A percentile compares a stretch with the other conserved stretches of the same genome.
These are phyloP conservation scores for Hibiscus syriacus DNA, from an alignment of 345 rosid species.

Conservation along the genomic window DNA sequence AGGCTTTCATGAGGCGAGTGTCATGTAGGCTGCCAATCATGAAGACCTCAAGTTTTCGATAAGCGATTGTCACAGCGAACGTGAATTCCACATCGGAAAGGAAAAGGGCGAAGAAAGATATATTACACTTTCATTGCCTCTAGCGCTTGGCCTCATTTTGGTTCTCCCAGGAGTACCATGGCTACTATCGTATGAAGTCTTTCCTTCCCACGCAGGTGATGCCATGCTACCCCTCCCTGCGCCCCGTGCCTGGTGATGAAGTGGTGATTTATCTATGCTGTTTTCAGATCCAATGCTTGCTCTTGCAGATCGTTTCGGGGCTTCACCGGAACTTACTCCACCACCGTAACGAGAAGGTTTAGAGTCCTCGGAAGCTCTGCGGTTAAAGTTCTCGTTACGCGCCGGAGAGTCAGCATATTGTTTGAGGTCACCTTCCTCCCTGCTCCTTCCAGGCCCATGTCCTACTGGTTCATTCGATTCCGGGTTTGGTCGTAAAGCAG, in stretches of 20 bases:
- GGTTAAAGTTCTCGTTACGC: constrained; percentile 26
- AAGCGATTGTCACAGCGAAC: no score
- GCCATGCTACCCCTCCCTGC: constrained; percentile 32
- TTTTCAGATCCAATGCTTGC: constrained; percentile 43
- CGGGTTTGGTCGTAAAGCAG: constrained; percentile 28
- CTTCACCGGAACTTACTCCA: constrained; percentile 37
- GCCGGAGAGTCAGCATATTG: constrained; percentile 39
- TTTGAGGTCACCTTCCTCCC: constrained; percentile 37
- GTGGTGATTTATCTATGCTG: constrained; percentile 58
- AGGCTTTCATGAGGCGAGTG: not conserved
- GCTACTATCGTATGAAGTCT: constrained; percentile 40
- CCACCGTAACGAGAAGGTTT: constrained; percentile 41
- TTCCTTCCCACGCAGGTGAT: constrained; percentile 61
- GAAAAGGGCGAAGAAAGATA: constrained; percentile 5
- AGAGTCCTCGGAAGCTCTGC: constrained; percentile 24
- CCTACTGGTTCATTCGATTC: constrained; percentile 34
- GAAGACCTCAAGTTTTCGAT: not conserved
- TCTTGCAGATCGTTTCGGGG: constrained; percentile 36
- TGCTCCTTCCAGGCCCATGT: constrained; percentile 26
- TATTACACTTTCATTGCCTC: constrained; percentile 68
- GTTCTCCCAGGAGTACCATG: constrained; percentile 63
- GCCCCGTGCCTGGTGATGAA: constrained; percentile 39
- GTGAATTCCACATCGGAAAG: no score
- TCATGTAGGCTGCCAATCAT: not conserved
- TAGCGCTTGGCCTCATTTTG: constrained; percentile 39